Conservation (phyloP, 2,329 filamentous ascomycete genomes). For the Cercospora sp. region DNA sequence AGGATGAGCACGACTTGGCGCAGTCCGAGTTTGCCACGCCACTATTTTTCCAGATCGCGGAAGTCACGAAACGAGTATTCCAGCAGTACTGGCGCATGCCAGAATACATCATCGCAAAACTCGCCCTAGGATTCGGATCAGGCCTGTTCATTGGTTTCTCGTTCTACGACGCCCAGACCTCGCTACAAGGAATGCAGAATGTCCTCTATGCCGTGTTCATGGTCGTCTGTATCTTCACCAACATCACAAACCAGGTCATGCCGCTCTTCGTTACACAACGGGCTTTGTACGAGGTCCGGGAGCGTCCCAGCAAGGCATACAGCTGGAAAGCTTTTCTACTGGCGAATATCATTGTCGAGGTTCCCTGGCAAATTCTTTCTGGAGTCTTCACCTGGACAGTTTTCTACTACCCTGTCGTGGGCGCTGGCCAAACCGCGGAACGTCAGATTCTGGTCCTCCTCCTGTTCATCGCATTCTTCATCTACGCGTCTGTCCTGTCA, state of each 20-base stretch:
- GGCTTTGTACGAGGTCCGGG: constrained; percentile 60
- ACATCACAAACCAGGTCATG: constrained; percentile 59
- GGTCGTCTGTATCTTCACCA: constrained; percentile 42
- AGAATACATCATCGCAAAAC: constrained; percentile 57
- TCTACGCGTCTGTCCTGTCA: constrained; percentile 69
- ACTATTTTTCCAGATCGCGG: constrained; percentile 38
- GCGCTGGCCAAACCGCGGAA: constrained; percentile 67
- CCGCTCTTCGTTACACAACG: constrained; percentile 60
- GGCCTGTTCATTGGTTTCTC: constrained; percentile 51
- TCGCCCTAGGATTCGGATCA: constrained; percentile 54
- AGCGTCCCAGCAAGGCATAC: constrained; percentile 67
- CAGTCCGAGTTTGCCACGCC: constrained; percentile 49
- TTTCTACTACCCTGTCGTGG: constrained; percentile 63
- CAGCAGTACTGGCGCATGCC: constrained; percentile 50
- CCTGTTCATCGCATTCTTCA: constrained; percentile 68
- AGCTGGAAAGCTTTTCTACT: constrained; percentile 73
- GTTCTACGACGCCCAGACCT: constrained; percentile 43
- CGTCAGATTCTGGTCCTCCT: constrained; percentile 76
- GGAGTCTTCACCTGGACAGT: constrained; percentile 63
- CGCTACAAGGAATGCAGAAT: constrained; percentile 47
- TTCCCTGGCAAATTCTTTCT: constrained; percentile 65
- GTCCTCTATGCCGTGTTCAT: constrained; percentile 55
- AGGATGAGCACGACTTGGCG: constrained; percentile 37
- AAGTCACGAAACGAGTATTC: constrained; percentile 46
- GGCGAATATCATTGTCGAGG: constrained; percentile 69